Base-by-base conservation (phyloP, 2,329 filamentous ascomycete genomes). In the Fusarium redolens region DNA sequence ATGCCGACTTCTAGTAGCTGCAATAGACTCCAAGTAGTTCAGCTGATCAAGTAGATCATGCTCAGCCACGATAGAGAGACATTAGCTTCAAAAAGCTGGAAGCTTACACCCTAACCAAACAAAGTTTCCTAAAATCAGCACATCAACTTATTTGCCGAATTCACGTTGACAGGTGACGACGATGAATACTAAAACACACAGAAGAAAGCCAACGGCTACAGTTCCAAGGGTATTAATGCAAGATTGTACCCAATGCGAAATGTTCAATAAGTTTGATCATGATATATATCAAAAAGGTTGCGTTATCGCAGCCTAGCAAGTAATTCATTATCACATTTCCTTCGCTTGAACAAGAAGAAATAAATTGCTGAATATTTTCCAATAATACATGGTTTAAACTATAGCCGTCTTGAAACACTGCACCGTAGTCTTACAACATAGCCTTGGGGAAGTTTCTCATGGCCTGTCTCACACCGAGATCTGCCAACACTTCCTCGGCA, bases 401-500 rank as follows among this genome's bases (percentile, higher is more conserved):
- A n/a, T 40, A 38, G 45, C 25, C 28, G 57, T 14, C 13, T 51
- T 22, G 30, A 61, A 7, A 25, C 10, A 47, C 28, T 18, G n/a
- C 43, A 22, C 28, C 12, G 14, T 7, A 25, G 30, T 44, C 54
- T 63, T 90, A 96, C 81, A 97, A 80, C 88, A 93, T 94, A 31
- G 92, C 90, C 84, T 96, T 96, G 35, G 94, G 94, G 86, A 97
- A 95, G 73, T 90, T 88, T 82, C 92, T 93, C 86, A 96, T 91
- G 28, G 94, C 94, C 83, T 97, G 94, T 72, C 93, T 87, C 3
- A 97, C 93, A 13, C 93, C 94, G 60, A 97, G 81, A 82, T 97
- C 94, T 9, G 88, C 92, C 65, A 97, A 80, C 67, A 97, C 91
- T 84, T 97, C 94, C 82, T 97, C 94, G 2, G 93, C 92, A 15